Conservation (phyloP, 495 filamentous ascomycete species). For the Aspergillus ellipticus region DNA sequence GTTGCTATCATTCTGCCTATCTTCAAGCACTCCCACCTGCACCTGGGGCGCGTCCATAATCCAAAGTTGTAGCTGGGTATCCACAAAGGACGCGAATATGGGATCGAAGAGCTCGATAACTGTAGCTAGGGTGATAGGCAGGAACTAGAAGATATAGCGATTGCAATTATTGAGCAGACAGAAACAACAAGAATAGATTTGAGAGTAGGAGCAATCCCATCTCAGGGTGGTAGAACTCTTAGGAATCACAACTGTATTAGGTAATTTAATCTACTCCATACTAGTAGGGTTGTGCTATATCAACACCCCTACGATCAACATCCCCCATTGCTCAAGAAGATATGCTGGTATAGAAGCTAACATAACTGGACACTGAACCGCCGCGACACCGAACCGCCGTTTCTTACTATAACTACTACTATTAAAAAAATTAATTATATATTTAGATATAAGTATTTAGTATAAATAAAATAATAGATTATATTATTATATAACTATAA, state of each 20-base stretch:
- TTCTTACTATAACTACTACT: too few species aligned
- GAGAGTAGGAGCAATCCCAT: neutral
- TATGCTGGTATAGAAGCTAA: too few species aligned
- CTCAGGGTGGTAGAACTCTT: neutral
- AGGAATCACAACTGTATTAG: neutral
- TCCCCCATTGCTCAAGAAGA: too few species aligned
- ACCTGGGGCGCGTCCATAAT: constrained; percentile 18
- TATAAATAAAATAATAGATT: too few species aligned
- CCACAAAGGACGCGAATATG: neutral
- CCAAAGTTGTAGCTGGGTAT: neutral
- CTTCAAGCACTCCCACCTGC: constrained; percentile 17
- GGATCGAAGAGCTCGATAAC: neutral
- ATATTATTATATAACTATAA: neutral
- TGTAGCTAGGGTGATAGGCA: neutral
- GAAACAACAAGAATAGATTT: neutral
- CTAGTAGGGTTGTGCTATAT: too few species aligned
- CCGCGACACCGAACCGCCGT: too few species aligned
- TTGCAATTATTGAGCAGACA: neutral
- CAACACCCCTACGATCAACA: too few species aligned
- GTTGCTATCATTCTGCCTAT: neutral
- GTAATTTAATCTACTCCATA: neutral
- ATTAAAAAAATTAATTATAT: too few species aligned
- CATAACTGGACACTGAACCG: neutral
- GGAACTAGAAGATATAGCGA: neutral
- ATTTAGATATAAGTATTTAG: too few species aligned